These are phyloP conservation scores for Ochetophila trinervis DNA, from an alignment of 306 rosid species.

Conservation along the genomic window DNA sequence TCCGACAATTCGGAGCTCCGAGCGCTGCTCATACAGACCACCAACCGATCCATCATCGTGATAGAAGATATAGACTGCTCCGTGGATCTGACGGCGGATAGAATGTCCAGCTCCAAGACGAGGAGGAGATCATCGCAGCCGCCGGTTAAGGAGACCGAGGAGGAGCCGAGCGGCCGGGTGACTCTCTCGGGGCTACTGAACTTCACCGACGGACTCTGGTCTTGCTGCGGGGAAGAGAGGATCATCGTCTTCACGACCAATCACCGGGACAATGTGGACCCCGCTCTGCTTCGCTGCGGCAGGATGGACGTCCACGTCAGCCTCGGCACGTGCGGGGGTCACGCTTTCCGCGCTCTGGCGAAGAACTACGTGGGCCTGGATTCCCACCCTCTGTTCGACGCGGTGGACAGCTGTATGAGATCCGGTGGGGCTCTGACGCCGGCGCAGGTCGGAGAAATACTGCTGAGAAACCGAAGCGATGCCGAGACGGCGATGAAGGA, in stretches of 20 bases:
- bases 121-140: slow-evolving; percentile 9
- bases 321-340: slow-evolving; percentile 71
- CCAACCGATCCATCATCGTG: slow-evolving; percentile 77
- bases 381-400: slow-evolving; percentile 51
- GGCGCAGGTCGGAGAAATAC: slow-evolving; percentile 73
- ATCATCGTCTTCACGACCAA: slow-evolving; percentile 78
- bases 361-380: slow-evolving; percentile 62
- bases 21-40: slow-evolving; percentile 69
- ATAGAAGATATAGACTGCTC: slow-evolving; percentile 88
- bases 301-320: slow-evolving; percentile 87
- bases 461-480: slow-evolving; percentile 57
- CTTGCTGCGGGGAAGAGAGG: slow-evolving; percentile 82
- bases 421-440: slow-evolving; percentile 78
- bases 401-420: slow-evolving; percentile 56
- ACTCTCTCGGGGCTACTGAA: slow-evolving; percentile 82
- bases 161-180: slow-evolving; percentile 53
- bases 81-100: slow-evolving; percentile 68
- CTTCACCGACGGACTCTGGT: slow-evolving; percentile 87
- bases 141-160: slow-evolving; percentile 19
- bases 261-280: slow-evolving; percentile 66
- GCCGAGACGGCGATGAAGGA: slow-evolving; percentile 68
- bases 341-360: slow-evolving; percentile 55
- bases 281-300: slow-evolving; percentile 76
- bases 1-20: slow-evolving; percentile 80
- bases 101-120: slow-evolving; percentile 40